Evolutionary conservation across 257 asterid species (phyloP).

Genomic region (Linderniella brevidens): DNA sequence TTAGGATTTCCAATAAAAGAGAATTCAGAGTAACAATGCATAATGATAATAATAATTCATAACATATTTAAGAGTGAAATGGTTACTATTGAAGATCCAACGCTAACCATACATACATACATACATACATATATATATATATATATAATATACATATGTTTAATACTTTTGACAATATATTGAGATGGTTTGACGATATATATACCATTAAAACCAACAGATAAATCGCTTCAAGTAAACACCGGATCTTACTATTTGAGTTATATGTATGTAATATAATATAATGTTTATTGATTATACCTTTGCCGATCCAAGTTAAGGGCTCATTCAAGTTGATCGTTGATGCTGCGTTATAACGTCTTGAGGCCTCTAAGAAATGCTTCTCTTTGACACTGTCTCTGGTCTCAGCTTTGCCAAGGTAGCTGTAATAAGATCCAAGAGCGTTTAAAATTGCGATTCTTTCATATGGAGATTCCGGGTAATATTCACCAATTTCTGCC

Average conservation of each 20-base stretch:
- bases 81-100: too few species aligned
- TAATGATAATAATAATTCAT: too few species aligned
- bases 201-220: too few species aligned
- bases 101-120: too few species aligned
- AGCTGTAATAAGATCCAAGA: slow-evolving; percentile 89
- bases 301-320: slow-evolving; percentile 99
- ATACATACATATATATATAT: too few species aligned
- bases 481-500: slow-evolving; percentile 96
- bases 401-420: slow-evolving; percentile 80
- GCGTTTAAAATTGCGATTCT: slow-evolving; percentile 95
- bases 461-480: slow-evolving; percentile 89
- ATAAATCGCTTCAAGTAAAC: too few species aligned
- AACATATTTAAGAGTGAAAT: too few species aligned
- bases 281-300: slow-evolving; percentile 19
- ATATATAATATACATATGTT: too few species aligned
- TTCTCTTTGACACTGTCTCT: slow-evolving; percentile 85
- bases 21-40: too few species aligned
- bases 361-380: slow-evolving; percentile 74
- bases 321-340: slow-evolving; percentile 97
- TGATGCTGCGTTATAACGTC: slow-evolving; percentile 89
- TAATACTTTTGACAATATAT: too few species aligned
- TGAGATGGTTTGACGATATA: too few species aligned
- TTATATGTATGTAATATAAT: background rate
- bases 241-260: background rate
- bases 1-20: too few species aligned